Evolutionary conservation across 768 basidiomycete species (phyloP).

Genomic region (Mycena belliarum): DNA sequence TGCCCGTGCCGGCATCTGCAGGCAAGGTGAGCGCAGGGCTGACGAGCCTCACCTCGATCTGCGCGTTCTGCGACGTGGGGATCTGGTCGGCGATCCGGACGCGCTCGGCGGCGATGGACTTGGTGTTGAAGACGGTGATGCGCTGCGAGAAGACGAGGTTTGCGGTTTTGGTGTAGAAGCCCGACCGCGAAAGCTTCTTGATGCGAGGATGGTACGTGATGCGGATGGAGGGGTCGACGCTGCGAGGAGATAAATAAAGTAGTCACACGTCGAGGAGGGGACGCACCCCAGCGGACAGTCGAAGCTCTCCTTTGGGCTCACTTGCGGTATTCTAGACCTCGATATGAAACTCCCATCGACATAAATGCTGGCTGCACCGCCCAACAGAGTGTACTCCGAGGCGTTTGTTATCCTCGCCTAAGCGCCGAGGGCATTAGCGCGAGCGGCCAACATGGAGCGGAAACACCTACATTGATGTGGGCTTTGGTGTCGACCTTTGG

Average conservation of each 20-base stretch:
- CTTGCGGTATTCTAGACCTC: slow-evolving; percentile 23
- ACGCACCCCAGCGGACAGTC: slow-evolving; percentile 32
- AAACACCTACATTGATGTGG: slow-evolving; percentile 26
- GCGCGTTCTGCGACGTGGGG: slow-evolving; percentile 26
- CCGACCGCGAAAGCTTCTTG: slow-evolving; percentile 27
- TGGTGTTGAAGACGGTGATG: slow-evolving; percentile 29
- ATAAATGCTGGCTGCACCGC: slow-evolving; percentile 29
- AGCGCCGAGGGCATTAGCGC: background rate
- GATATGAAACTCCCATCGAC: slow-evolving; percentile 34
- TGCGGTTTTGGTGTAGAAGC: slow-evolving; percentile 26
- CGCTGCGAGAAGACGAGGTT: slow-evolving; percentile 26
- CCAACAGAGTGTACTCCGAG: slow-evolving; percentile 29
- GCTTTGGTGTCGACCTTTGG: slow-evolving; percentile 29
- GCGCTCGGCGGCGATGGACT: slow-evolving; percentile 15
- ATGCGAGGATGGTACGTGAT: slow-evolving; percentile 28
- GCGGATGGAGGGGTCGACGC: slow-evolving; percentile 30
- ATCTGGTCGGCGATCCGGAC: slow-evolving; percentile 27
- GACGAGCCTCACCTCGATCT: slow-evolving; percentile 23
- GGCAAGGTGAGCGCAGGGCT: slow-evolving; percentile 20
- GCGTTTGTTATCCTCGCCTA: slow-evolving; percentile 33
- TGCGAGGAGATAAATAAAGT: background rate
- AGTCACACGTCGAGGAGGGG: background rate
- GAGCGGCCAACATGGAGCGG: too few species aligned
- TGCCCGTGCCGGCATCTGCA: slow-evolving; percentile 4
- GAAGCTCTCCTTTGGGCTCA: slow-evolving; percentile 33